Conservation (phyloP, 257 asterid species). For the Handroanthus guayacan region DNA sequence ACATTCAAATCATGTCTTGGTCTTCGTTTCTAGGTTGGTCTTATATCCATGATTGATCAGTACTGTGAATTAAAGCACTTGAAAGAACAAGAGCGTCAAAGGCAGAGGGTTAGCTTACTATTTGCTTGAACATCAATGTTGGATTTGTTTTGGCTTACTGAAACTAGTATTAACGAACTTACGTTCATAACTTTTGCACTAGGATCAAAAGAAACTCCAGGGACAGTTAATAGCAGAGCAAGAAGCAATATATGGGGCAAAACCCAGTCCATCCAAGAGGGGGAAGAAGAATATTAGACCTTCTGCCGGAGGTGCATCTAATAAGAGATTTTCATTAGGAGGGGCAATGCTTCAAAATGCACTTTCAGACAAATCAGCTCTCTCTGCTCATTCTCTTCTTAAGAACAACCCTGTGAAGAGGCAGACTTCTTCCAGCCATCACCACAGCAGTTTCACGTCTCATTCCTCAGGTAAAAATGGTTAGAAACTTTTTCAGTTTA, state of each 20-base stretch:
- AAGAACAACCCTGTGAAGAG: conserved; percentile 51
- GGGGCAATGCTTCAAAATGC: conserved; percentile 71
- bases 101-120: conserved; percentile 68
- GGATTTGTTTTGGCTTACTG: not conserved
- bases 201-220: conserved; percentile 92
- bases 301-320: conserved; percentile 53
- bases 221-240: conserved; percentile 79
- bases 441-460: conserved; percentile 35
- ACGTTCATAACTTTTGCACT: conserved; percentile 22
- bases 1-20: not conserved
- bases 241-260: conserved; percentile 85
- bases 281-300: conserved; percentile 59
- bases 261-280: conserved; percentile 78
- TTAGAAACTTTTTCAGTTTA: conserved; percentile 1
- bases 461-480: conserved; percentile 56
- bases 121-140: conserved; percentile 20
- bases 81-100: conserved; percentile 81
- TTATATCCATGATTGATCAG: conserved; percentile 71
- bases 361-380: conserved; percentile 49
- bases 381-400: conserved; percentile 43
- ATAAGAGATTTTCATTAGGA: conserved; percentile 70
- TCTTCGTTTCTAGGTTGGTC: conserved; percentile 60
- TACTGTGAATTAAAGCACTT: conserved; percentile 68
- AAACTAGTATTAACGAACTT: conserved; percentile 13
- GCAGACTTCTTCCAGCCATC: conserved; percentile 44